Percentiles rank a stretch among this genome's conserved stretches.
Conservation (phyloP, 192 early-diverging fungal genomes). For the Gaertneriomyces semiglobifer region DNA sequence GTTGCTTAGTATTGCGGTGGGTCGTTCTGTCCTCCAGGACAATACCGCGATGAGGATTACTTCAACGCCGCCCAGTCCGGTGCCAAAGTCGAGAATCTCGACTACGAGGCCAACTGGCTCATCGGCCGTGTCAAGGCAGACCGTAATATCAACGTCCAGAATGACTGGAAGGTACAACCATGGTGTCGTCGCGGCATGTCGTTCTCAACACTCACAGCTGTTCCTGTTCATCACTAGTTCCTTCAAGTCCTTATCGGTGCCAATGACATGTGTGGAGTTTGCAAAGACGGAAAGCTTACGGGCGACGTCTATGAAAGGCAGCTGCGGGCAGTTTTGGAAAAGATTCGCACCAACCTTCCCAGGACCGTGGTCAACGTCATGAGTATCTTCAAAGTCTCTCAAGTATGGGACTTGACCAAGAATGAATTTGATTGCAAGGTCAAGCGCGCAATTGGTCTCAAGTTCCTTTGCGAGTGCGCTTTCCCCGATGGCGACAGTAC, state of each 20-base stretch:
- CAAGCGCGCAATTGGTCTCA: too few species aligned
- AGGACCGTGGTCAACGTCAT: constrained; percentile 50
- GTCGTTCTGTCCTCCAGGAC: constrained; percentile 29
- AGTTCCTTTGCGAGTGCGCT: too few species aligned
- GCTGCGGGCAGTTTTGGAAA: constrained; percentile 15
- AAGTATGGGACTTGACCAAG: constrained; percentile 38
- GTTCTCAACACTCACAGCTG: neutral
- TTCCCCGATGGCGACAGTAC: too few species aligned
- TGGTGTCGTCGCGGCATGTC: neutral
- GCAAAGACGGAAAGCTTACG: too few species aligned
- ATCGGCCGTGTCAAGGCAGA: constrained; percentile 31
- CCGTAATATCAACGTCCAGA: constrained; percentile 26
- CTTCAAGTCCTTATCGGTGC: constrained; percentile 55
- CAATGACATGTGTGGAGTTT: constrained; percentile 55
- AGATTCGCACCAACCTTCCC: constrained; percentile 31
- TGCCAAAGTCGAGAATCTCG: constrained; percentile 44
- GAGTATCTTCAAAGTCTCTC: constrained; percentile 36
- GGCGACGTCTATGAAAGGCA: neutral
- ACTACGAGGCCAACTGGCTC: constrained; percentile 45
- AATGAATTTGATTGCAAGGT: constrained; percentile 23
- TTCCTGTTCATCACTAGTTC: constrained; percentile 23
- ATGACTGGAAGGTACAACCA: constrained; percentile 40
- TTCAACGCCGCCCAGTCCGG: constrained; percentile 60
- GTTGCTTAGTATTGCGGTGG: constrained; percentile 22
- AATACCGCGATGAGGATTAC: constrained; percentile 28